phyloP scores from a whole-genome alignment of 1,284 basidiomycete species.

The Ustilago tritici region DNA sequence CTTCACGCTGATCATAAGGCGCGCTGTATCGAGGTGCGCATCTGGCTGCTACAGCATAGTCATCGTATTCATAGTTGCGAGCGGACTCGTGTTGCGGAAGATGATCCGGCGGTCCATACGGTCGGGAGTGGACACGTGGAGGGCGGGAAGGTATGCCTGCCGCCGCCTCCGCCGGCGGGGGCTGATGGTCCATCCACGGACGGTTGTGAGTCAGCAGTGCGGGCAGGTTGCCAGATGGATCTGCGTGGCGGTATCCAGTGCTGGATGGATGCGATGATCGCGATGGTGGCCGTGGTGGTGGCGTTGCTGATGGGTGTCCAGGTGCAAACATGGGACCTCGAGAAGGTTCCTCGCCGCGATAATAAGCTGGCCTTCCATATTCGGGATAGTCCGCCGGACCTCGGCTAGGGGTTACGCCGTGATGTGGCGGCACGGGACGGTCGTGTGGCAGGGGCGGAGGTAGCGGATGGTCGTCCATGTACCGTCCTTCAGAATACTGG shows the following conservation, averaged over 20 bases:
- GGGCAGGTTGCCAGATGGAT: background rate
- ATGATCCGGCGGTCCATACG: slow-evolving; percentile 18
- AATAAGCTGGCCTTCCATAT: slow-evolving; percentile 11
- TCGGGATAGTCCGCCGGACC: slow-evolving; percentile 20
- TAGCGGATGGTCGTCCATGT: slow-evolving; percentile 16
- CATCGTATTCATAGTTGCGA: slow-evolving; percentile 20
- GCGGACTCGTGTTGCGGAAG: background rate
- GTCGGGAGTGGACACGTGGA: slow-evolving; percentile 12
- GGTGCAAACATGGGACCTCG: slow-evolving; percentile 16
- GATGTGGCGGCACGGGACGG: slow-evolving; percentile 13
- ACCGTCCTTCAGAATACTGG: slow-evolving; percentile 11
- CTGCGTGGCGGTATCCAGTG: background rate
- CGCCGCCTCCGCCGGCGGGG: background rate
- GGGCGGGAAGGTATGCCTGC: slow-evolving; percentile 11
- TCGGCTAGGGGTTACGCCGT: slow-evolving; percentile 1
- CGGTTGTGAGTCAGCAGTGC: slow-evolving; percentile 11
- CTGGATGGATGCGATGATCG: background rate
- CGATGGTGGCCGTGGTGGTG: slow-evolving; percentile 7
- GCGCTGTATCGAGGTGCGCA: slow-evolving; percentile 16
- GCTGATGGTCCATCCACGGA: slow-evolving; percentile 12
- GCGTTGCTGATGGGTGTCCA: slow-evolving; percentile 14
- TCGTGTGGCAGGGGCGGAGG: slow-evolving; percentile 3
- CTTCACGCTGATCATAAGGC: slow-evolving; percentile 22
- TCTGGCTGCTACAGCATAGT: slow-evolving; percentile 7
- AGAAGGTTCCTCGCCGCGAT: slow-evolving; percentile 16